Conservation (phyloP, 805 yeast genomes). For the Zygosaccharomyces bisporus region DNA sequence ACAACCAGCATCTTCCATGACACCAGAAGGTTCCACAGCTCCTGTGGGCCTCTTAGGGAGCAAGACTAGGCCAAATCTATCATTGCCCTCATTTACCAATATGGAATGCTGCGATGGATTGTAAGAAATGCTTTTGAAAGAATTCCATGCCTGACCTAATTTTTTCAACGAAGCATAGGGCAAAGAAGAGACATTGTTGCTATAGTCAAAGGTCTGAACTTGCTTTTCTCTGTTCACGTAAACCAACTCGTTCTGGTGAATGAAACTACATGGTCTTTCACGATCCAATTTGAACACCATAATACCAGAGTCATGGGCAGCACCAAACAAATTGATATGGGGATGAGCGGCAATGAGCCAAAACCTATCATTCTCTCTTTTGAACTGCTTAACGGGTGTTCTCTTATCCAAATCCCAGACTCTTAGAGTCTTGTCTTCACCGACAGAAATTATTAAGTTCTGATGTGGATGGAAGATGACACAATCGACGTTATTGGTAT, state of each 20-base stretch:
- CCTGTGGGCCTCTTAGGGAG: constrained; percentile 87
- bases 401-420: constrained; percentile 96
- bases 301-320: constrained; percentile 95
- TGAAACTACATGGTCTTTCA: constrained; percentile 73
- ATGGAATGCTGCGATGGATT: constrained; percentile 90
- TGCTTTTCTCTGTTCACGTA: constrained; percentile 83
- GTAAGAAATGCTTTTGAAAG: constrained; percentile 78
- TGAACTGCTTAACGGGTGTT: constrained; percentile 88
- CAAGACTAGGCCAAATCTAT: constrained; percentile 66
- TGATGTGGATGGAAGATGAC: constrained; percentile 91
- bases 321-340: constrained; percentile 84
- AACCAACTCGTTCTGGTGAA: constrained; percentile 73
- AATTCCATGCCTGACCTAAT: constrained; percentile 81
- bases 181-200: constrained; percentile 57
- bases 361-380: constrained; percentile 90
- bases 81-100: constrained; percentile 66
- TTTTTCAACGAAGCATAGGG: constrained; percentile 83
- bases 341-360: constrained; percentile 94
- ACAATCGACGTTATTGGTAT: constrained; percentile 86
- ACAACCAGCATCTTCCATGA: constrained; percentile 74
- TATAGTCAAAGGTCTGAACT: constrained; percentile 73
- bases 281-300: constrained; percentile 97
- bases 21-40: constrained; percentile 87
- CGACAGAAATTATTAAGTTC: constrained; percentile 86
- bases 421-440: constrained; percentile 94